phyloP scores from a whole-genome alignment of 1,284 basidiomycete species.

The Mycena sp. region DNA sequence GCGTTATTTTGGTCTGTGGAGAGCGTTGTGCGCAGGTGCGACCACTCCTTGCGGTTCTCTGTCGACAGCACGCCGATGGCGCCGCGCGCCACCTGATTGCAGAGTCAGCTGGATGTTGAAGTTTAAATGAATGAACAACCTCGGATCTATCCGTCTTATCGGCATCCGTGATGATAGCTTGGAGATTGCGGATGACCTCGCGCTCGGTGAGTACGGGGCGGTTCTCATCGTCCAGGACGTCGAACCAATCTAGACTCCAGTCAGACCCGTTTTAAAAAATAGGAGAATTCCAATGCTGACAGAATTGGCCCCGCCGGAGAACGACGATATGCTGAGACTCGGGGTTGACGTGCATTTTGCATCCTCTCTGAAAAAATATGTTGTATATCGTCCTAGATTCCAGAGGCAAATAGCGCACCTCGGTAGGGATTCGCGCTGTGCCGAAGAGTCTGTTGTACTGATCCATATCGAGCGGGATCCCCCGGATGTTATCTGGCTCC shows the following conservation, averaged over 20 bases:
- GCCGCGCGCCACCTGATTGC: conserved; percentile 70
- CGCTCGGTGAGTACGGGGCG: conserved; percentile 89
- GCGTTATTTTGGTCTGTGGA: conserved; percentile 78
- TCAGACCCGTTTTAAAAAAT: conserved; percentile 17
- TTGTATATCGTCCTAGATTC: neutral
- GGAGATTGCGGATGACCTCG: conserved; percentile 88
- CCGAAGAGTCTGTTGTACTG: conserved; percentile 95
- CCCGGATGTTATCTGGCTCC: conserved; percentile 85
- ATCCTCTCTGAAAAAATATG: conserved; percentile 71
- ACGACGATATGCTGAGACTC: conserved; percentile 90
- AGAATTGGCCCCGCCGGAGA: conserved; percentile 92
- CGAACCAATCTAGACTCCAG: conserved; percentile 84
- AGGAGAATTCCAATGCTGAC: conserved; percentile 55
- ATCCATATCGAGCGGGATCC: conserved; percentile 90
- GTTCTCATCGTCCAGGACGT: conserved; percentile 89
- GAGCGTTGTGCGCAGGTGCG: conserved; percentile 73
- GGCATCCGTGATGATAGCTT: conserved; percentile 91
- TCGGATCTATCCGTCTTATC: conserved; percentile 84
- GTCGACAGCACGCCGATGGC: conserved; percentile 90
- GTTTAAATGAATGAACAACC: conserved; percentile 43
- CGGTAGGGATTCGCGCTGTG: conserved; percentile 92
- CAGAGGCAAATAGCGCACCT: conserved; percentile 56
- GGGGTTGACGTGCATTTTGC: conserved; percentile 83
- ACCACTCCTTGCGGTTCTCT: conserved; percentile 96
- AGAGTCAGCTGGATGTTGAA: conserved; percentile 23